A percentile compares a stretch with the other conserved stretches of the same genome.
These are phyloP conservation scores for Excoecaria agallocha DNA, from an alignment of 345 rosid species.

Conservation along the genomic window DNA sequence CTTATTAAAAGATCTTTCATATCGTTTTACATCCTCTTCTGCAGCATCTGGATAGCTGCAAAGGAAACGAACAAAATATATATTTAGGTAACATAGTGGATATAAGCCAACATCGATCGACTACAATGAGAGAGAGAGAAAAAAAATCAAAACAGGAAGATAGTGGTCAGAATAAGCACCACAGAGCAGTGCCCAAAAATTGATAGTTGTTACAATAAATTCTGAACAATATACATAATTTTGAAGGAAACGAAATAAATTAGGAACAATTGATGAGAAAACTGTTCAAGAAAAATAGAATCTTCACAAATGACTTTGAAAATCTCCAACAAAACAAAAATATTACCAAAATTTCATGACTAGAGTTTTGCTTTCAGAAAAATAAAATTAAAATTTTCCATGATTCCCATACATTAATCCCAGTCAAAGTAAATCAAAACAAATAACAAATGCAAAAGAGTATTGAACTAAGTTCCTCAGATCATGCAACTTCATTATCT, in stretches of 20 bases:
- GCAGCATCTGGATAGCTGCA: conserved; percentile 86
- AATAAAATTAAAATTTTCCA: neutral
- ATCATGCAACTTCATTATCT: neutral
- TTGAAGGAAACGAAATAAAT: neutral
- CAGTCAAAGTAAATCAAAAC: neutral
- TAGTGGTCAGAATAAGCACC: neutral
- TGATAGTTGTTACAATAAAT: too few species aligned
- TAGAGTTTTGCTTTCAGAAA: neutral
- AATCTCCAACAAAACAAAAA: neutral
- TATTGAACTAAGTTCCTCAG: neutral
- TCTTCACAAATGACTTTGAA: neutral
- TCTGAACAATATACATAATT: neutral
- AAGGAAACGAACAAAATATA: neutral
- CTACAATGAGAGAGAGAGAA: neutral
- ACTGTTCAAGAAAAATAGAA: neutral
- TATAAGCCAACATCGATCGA: neutral
- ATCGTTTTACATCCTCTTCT: conserved; percentile 76
- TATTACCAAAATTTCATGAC: neutral
- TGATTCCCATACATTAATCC: neutral
- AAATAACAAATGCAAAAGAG: neutral
- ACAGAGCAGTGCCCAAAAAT: neutral
- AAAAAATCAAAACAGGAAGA: neutral
- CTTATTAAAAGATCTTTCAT: conserved; percentile 74
- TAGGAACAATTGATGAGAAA: neutral
- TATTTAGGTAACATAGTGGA: neutral